Conservation (phyloP, 345 rosid species). For the Hibiscus syriacus region DNA sequence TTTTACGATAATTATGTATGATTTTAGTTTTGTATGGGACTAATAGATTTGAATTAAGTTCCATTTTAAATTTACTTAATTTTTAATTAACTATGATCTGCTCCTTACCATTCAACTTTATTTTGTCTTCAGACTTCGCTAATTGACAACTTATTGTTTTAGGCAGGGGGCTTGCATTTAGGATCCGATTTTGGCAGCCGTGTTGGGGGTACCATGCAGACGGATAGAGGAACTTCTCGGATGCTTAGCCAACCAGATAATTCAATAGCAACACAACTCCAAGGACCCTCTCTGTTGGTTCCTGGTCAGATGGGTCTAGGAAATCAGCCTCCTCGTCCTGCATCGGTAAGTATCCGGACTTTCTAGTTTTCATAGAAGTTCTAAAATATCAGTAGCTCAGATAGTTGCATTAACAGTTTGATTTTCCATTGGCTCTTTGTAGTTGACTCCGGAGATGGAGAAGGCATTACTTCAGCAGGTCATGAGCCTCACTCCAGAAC, state of each 20-base stretch:
- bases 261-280: conserved; percentile 39
- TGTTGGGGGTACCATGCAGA: conserved; percentile 40
- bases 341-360: conserved; percentile 35
- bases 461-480: conserved; percentile 95
- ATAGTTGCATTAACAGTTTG: not conserved
- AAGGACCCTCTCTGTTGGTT: conserved; percentile 40
- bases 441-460: conserved; percentile 96
- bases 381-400: not conserved
- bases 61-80: not conserved
- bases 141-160: conserved; percentile 10
- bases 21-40: not conserved
- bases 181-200: conserved; percentile 59
- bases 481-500: conserved; percentile 95
- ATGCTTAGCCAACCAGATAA: conserved; percentile 55
- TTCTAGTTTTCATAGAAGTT: not conserved
- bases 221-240: conserved; percentile 71
- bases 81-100: not conserved
- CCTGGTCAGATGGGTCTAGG: conserved; percentile 57
- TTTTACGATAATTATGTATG: not conserved
- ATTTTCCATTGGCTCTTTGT: not conserved
- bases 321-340: conserved; percentile 52
- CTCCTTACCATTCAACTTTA: not conserved
- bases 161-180: conserved; percentile 59
- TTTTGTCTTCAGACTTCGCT: not conserved
- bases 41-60: not conserved